Base-by-base conservation (phyloP, 225 moss, liverwort and hornwort genomes). In the Pseudoscleropodium purum region DNA sequence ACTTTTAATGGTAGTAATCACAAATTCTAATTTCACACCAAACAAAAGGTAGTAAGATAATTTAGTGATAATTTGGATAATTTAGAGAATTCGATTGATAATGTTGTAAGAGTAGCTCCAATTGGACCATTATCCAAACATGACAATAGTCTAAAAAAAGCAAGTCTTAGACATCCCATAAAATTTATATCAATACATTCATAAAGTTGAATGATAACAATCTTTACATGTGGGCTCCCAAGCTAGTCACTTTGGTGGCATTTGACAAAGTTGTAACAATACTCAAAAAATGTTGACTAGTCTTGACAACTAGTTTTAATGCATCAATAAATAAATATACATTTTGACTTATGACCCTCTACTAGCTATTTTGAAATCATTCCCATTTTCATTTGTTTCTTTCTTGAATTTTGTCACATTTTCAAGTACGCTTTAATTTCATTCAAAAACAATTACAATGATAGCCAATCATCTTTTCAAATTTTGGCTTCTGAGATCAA, bases 151-250 rank as follows among this genome's bases (percentile, higher is more conserved):
- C 14, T 25, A 7, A 4, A 9, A 20, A 25, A 25, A 2, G 5
- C 5, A 1, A 15, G 8, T 7, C 14, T 39, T 0, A 25, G 1
- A 70, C 0, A 0, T 39, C 7, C 25, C 1, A 41, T 41, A 39
- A 15, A 43, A 9, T 27, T 9, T 3, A 56, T 56, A 18, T 43
- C 9, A 27, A 43, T 43, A 26, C 17, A 9, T 8, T 3, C 0
- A 14, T 27, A 3, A 72, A 56, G 56, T 1, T 72, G 0, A 1
- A 43, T 26, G 9, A 41, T 26, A 26, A 23, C 7, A 16, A 2
- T 6, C 12, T n/a, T 0, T 2, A 0, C 7, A n/a, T 39, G 13
- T 39, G 2, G 14, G 2, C 13, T 39, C 6, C 70, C 0, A 70
- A n/a, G 4, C 23, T 4, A 0, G 2, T 0, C 8, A 70, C 24